Base-by-base conservation (phyloP, 768 basidiomycete species). In the Tubosaeta sp. region DNA sequence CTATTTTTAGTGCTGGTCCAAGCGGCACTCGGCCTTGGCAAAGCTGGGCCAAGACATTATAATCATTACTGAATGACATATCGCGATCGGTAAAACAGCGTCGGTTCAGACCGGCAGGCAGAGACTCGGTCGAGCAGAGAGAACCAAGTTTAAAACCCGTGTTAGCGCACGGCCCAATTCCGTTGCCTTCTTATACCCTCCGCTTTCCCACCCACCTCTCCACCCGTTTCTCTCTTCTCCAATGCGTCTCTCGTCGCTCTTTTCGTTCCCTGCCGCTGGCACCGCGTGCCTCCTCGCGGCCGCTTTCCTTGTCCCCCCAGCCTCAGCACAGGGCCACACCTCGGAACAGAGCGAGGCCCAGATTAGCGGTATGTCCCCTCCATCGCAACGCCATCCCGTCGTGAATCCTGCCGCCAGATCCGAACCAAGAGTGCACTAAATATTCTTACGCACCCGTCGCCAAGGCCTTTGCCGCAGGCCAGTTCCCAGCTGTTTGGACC, bases 401-500 rank as follows among this genome's bases (percentile, higher is more conserved):
- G 18, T 14, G 16, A 18, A 1, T 16, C 35, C 4, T n/a, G n/a
- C n/a, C 18, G 27, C 12, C 55, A 75, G 75, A 66, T 49, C 55
- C 68, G 2, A 61, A 54, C 35, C 24, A 40, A 32, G 78, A 79
- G 53, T 82, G 80, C 54, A 55, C 69, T 3, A 56, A 69, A 0
- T 81, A 82, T 60, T 59, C 58, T 47, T 74, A 79, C 48, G 51
- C 69, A 4, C 72, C 71, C 1, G 67, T 75, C 3, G 31, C 62
- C 0, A 51, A 64, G 6, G 64, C 69, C 2, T 16, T 72, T 7
- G 29, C 68, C 0, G 45, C 71, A 3, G 45, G 64, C 0, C 56
- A 69, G 1, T 81, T 79, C 59, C 80, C 81, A 3, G 7, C 69
- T 6, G 60, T 74, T 21, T 79, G 78, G 77, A 55, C 68, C n/a